phyloP scores from a whole-genome alignment of 2,329 filamentous ascomycete genomes.

The Aureobasidium lini region DNA sequence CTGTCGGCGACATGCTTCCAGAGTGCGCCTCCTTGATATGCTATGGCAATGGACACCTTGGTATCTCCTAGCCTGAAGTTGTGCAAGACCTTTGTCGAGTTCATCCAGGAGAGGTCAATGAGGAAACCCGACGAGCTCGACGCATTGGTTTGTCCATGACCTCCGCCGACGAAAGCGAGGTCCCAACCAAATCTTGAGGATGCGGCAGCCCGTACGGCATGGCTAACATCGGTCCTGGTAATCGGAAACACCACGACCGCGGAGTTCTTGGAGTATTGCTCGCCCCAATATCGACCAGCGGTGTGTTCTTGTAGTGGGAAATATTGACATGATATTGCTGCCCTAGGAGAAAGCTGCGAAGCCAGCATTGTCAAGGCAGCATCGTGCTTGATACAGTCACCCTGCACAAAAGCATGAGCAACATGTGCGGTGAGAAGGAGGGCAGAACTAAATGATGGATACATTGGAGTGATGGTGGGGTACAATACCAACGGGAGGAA shows the following conservation, averaged over 20 bases:
- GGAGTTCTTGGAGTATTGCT: constrained; percentile 14
- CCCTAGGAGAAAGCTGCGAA: background rate
- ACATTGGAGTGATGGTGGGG: background rate
- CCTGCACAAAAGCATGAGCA: constrained; percentile 8
- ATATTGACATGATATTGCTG: constrained; percentile 13
- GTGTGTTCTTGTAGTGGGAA: constrained; percentile 14
- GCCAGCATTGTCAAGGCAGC: constrained; percentile 11
- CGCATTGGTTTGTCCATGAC: constrained; percentile 17
- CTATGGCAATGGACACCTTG: constrained; percentile 1
- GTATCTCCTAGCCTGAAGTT: constrained; percentile 12
- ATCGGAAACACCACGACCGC: constrained; percentile 14
- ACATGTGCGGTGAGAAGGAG: background rate
- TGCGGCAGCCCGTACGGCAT: constrained; percentile 10
- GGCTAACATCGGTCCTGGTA: constrained; percentile 13
- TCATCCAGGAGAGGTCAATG: constrained; percentile 17
- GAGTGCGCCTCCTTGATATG: constrained; percentile 15
- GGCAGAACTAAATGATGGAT: background rate
- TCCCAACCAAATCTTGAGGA: constrained; percentile 9
- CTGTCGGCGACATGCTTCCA: constrained; percentile 13
- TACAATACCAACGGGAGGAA: background rate
- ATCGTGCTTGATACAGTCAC: constrained; percentile 14
- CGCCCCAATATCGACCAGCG: constrained; percentile 13
- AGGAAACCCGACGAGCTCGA: constrained; percentile 12
- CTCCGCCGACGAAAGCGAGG: constrained; percentile 15
- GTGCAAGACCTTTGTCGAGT: constrained; percentile 12